Evolutionary conservation across 371 early-diverging fungal species (phyloP).

Genomic region (Circinella umbellata): DNA sequence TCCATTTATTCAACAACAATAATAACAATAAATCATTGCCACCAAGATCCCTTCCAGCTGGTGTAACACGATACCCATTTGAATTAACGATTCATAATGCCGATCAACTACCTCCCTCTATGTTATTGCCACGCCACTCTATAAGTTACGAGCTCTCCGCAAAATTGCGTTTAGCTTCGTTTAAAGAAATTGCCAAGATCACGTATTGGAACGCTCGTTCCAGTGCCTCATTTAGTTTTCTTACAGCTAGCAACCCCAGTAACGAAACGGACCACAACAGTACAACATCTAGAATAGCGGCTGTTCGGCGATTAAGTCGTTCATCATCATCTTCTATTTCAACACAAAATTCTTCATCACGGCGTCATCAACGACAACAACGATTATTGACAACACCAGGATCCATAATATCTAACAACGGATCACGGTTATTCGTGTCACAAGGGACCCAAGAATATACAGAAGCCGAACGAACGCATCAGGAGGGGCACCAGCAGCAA

Average conservation of each 20-base stretch:
- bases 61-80: conserved; percentile 33
- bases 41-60: conserved; percentile 12
- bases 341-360: neutral
- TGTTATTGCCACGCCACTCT: conserved; percentile 32
- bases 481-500: neutral
- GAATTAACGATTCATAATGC: conserved; percentile 22
- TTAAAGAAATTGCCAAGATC: conserved; percentile 31
- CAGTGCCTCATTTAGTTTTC: neutral
- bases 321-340: neutral
- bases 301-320: neutral
- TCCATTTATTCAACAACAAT: conserved; percentile 8
- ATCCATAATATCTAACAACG: neutral
- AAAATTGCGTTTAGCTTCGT: conserved; percentile 27
- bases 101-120: conserved; percentile 29
- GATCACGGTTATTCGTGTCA: neutral
- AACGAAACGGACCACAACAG: neutral
- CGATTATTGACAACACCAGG: neutral
- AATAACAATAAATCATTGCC: neutral
- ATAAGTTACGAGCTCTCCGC: conserved; percentile 33
- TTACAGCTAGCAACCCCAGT: neutral
- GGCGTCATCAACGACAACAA: conserved; percentile 1
- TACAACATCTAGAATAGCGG: neutral
- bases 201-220: conserved; percentile 27
- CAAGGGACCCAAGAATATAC: neutral
- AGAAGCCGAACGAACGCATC: too few species aligned